phyloP scores from a whole-genome alignment of 2,329 filamentous ascomycete genomes.

The Fulvia fulva region DNA sequence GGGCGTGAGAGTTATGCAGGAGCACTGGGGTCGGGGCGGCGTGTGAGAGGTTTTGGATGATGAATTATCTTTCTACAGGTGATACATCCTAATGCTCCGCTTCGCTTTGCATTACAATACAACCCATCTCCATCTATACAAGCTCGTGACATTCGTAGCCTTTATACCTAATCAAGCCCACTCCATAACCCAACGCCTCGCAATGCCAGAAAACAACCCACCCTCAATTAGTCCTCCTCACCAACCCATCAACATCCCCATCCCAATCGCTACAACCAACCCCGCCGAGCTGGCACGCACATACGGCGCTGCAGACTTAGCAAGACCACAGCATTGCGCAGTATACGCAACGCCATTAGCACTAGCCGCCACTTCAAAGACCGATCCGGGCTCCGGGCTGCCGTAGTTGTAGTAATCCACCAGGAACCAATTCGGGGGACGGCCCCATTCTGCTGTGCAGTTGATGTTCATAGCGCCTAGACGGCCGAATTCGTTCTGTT shows the following conservation, averaged over 20 bases:
- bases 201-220: too few species aligned
- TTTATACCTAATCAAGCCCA: too few species aligned
- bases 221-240: too few species aligned
- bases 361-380: constrained; percentile 68
- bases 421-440: constrained; percentile 71
- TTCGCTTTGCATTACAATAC: too few species aligned
- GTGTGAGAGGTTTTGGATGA: too few species aligned
- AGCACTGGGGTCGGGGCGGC: too few species aligned
- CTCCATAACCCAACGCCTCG: too few species aligned
- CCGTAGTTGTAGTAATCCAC: constrained; percentile 83
- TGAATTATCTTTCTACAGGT: too few species aligned
- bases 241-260: constrained; percentile 7
- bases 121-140: too few species aligned
- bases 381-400: constrained; percentile 59
- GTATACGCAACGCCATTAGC: constrained; percentile 71
- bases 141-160: too few species aligned
- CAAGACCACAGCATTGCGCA: constrained; percentile 54
- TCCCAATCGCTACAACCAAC: constrained; percentile 10
- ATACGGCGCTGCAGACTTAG: constrained; percentile 4
- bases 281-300: constrained; percentile 8
- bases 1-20: too few species aligned
- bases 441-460: constrained; percentile 62
- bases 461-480: constrained; percentile 61
- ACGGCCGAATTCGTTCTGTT: constrained; percentile 57
- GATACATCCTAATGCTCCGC: too few species aligned